Conservation (phyloP, 345 rosid species). For the Pistacia atlantica region DNA sequence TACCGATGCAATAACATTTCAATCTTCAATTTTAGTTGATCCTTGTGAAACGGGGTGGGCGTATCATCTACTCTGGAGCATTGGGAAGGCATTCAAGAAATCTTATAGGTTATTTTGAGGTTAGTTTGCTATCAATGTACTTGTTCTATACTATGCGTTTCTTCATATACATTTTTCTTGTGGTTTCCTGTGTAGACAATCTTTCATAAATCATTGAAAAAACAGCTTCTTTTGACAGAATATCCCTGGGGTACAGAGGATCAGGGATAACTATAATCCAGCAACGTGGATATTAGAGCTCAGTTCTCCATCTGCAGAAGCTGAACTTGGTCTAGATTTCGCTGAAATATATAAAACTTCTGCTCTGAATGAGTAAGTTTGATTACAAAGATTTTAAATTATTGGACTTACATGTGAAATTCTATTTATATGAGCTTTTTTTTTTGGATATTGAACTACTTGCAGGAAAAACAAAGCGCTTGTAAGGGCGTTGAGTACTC, state of each 20-base stretch:
- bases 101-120: conserved; percentile 75
- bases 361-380: conserved; percentile 50
- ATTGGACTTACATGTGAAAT: too few species aligned
- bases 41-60: conserved; percentile 74
- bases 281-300: conserved; percentile 86
- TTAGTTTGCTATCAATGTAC: conserved; percentile 19
- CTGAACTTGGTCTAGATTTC: conserved; percentile 62
- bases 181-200: not conserved
- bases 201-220: too few species aligned
- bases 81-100: conserved; percentile 59
- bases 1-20: not conserved
- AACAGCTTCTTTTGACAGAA: conserved; percentile 32
- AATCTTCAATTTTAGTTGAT: conserved; percentile 46
- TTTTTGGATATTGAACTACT: not conserved
- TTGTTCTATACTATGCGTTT: not conserved
- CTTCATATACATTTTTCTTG: not conserved
- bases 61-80: conserved; percentile 64
- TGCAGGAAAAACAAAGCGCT: conserved; percentile 51
- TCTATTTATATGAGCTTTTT: too few species aligned
- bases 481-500: conserved; percentile 49
- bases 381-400: not conserved
- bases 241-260: conserved; percentile 58
- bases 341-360: conserved; percentile 54
- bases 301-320: conserved; percentile 60
- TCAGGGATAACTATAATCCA: conserved; percentile 69